Conservation (phyloP, 2,329 filamentous ascomycete genomes). For the Lachnellula occidentalis region DNA sequence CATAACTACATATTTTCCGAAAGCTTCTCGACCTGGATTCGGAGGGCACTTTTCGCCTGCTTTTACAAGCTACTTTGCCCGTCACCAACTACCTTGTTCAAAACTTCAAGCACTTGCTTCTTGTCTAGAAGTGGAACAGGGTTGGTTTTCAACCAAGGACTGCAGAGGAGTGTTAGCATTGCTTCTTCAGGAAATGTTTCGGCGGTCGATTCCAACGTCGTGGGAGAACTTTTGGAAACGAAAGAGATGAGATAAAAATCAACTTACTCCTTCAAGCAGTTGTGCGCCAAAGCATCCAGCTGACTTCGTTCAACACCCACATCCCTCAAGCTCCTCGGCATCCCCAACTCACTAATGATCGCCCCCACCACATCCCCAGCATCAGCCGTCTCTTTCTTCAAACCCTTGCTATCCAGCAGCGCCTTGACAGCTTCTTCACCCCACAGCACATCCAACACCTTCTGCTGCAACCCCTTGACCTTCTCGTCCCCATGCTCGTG, state of each 20-base stretch:
- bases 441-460: slow-evolving; percentile 22
- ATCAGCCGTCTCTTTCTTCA: slow-evolving; percentile 30
- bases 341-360: slow-evolving; percentile 44
- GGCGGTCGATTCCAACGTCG: too few species aligned
- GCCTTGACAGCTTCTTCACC: slow-evolving; percentile 12
- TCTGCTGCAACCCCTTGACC: slow-evolving; percentile 14
- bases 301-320: slow-evolving; percentile 45
- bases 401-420: slow-evolving; percentile 14
- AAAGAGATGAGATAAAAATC: too few species aligned
- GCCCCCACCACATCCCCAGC: slow-evolving; percentile 47
- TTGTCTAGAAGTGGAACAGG: slow-evolving; percentile 43
- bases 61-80: neutral
- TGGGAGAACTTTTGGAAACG: too few species aligned
- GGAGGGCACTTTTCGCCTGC: too few species aligned
- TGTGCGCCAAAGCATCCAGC: slow-evolving; percentile 42
- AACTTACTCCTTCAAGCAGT: slow-evolving; percentile 40
- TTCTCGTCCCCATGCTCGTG: slow-evolving; percentile 15
- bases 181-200: too few species aligned
- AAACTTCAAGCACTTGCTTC: slow-evolving; percentile 46
- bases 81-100: slow-evolving; percentile 31
- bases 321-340: slow-evolving; percentile 49
- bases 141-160: slow-evolving; percentile 44
- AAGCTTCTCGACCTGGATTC: too few species aligned
- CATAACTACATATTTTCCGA: too few species aligned
- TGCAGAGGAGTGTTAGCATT: too few species aligned